A percentile compares a stretch with the other conserved stretches of the same genome.
phyloP scores from a whole-genome alignment of 2,329 filamentous ascomycete genomes.

The Nigrospora osmanthi region DNA sequence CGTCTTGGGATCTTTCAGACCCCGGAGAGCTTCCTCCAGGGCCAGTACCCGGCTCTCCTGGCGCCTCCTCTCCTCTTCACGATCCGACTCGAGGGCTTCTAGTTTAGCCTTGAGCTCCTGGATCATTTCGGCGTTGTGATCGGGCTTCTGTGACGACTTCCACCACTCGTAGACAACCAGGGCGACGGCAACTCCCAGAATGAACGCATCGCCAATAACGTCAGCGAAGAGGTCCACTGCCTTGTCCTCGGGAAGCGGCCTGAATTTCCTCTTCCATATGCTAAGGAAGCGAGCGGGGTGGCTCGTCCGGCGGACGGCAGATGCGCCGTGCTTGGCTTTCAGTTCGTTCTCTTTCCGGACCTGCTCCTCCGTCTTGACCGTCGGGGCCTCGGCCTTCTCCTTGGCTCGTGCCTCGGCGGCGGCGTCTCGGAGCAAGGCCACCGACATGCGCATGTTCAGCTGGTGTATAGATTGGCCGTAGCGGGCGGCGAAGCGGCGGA shows the following conservation, averaged over 20 bases:
- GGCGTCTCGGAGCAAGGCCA: constrained; percentile 49
- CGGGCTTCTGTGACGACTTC: constrained; percentile 51
- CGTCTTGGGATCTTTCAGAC: constrained; percentile 47
- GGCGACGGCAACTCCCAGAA: constrained; percentile 47
- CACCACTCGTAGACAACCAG: constrained; percentile 57
- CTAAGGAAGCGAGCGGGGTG: constrained; percentile 31
- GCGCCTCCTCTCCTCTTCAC: constrained; percentile 37
- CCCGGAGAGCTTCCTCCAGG: constrained; percentile 45
- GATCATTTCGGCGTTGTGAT: constrained; percentile 45
- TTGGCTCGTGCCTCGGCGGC: constrained; percentile 50
- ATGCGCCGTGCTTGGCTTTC: constrained; percentile 31
- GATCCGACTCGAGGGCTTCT: constrained; percentile 42
- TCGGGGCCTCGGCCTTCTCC: constrained; percentile 55
- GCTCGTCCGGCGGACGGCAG: constrained; percentile 19
- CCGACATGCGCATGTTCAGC: constrained; percentile 57
- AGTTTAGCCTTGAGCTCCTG: constrained; percentile 39
- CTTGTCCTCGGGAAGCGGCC: constrained; percentile 55
- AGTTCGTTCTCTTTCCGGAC: constrained; percentile 43
- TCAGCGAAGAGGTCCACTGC: constrained; percentile 61
- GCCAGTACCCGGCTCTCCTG: constrained; percentile 37
- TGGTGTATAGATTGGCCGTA: constrained; percentile 60
- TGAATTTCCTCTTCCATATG: constrained; percentile 55
- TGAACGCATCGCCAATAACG: constrained; percentile 56
- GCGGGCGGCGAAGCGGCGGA: constrained; percentile 51
- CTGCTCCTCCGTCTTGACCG: constrained; percentile 58